Conservation (phyloP, 306 rosid species). For the Cicer yamashitae region DNA sequence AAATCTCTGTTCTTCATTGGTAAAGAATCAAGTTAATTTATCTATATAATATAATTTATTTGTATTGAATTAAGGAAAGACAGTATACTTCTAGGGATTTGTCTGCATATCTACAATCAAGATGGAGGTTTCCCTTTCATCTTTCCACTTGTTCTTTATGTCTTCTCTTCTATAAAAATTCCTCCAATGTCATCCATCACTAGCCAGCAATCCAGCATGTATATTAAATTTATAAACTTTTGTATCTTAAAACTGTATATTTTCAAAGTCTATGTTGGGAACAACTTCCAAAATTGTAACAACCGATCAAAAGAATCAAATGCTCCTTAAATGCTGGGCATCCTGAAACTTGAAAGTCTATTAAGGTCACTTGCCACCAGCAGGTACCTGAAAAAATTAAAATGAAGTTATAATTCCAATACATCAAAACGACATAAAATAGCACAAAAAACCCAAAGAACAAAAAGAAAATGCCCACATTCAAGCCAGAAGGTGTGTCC, state of each 20-base stretch:
- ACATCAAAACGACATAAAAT: not conserved
- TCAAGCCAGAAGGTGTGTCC: constrained; percentile 38
- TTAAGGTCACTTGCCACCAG: constrained; percentile 22
- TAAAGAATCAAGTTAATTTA: constrained; percentile 11
- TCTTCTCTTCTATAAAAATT: not conserved
- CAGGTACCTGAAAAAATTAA: constrained; percentile 32
- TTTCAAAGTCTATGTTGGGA: not conserved
- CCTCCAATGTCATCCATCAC: not conserved
- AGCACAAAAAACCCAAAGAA: not conserved
- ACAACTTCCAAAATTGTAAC: constrained; percentile 11
- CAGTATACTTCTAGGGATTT: not conserved
- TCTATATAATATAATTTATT: not conserved
- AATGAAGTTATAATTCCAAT: constrained; percentile 22
- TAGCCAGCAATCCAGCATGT: constrained; percentile 3
- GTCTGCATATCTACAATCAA: not conserved
- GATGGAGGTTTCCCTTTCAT: constrained; percentile 1
- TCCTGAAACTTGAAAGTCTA: not conserved
- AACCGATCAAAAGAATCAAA: not conserved
- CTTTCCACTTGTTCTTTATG: not conserved
- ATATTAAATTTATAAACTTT: constrained; percentile 1
- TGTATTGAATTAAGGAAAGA: not conserved
- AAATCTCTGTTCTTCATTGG: not conserved
- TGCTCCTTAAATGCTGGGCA: constrained; percentile 5
- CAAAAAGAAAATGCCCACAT: constrained; percentile 9
- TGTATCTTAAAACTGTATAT: constrained; percentile 2